Conservation (phyloP, 1,284 basidiomycete species). For the Agaricales sp. region DNA sequence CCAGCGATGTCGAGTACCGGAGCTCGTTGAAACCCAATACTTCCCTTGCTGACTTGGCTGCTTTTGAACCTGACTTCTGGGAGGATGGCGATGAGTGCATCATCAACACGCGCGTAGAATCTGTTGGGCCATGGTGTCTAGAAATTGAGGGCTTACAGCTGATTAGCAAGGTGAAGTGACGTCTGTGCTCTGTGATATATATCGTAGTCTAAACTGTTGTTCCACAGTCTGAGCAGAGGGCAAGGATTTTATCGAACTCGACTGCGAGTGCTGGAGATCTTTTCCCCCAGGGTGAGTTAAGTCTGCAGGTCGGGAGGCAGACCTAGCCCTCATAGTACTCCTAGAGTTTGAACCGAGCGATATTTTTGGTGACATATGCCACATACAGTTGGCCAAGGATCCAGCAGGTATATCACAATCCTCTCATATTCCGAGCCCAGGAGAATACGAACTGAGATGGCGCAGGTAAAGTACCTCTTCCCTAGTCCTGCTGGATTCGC, state of each 20-base stretch:
- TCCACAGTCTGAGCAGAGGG: slow-evolving; percentile 34
- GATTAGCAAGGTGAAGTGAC: slow-evolving; percentile 34
- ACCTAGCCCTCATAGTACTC: not conserved
- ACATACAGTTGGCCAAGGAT: slow-evolving; percentile 37
- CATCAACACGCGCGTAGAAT: slow-evolving; percentile 39
- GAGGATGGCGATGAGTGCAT: slow-evolving; percentile 47
- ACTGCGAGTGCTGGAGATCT: slow-evolving; percentile 23
- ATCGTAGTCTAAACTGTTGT: slow-evolving; percentile 3
- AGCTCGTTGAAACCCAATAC: slow-evolving; percentile 24
- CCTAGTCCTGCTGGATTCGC: not conserved
- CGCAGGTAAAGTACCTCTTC: slow-evolving; percentile 37
- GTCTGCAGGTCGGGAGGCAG: too few relatives aligned
- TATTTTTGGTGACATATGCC: slow-evolving; percentile 45
- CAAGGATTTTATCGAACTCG: slow-evolving; percentile 35
- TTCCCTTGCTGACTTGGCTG: slow-evolving; percentile 42
- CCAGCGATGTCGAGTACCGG: slow-evolving; percentile 40
- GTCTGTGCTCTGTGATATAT: not conserved
- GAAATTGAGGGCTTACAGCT: slow-evolving; percentile 40
- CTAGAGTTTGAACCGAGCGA: slow-evolving; percentile 34
- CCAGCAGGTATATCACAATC: slow-evolving; percentile 22
- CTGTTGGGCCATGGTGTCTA: slow-evolving; percentile 41
- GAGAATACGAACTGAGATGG: slow-evolving; percentile 56
- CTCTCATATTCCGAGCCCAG: slow-evolving; percentile 34
- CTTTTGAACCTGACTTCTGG: slow-evolving; percentile 45
- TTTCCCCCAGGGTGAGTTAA: not conserved